phyloP scores from a whole-genome alignment of 1,139 yeast genomes.

The Saccharomyces pastorianus region DNA sequence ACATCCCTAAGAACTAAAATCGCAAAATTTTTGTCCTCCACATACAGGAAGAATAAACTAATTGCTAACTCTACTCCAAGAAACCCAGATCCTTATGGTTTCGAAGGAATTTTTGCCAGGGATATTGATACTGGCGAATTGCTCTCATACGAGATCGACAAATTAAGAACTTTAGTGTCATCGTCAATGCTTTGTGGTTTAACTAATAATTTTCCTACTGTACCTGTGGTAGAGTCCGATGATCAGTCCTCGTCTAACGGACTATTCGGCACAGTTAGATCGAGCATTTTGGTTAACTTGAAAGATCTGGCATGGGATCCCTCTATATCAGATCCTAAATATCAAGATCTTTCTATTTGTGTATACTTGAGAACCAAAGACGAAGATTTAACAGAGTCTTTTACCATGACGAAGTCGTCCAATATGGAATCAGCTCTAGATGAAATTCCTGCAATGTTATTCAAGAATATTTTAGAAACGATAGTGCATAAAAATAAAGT shows the following conservation, averaged over 20 bases:
- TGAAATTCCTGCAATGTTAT: conserved; percentile 68
- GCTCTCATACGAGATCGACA: conserved; percentile 36
- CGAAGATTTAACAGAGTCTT: conserved; percentile 70
- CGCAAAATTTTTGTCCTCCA: conserved; percentile 53
- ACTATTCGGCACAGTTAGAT: conserved; percentile 44
- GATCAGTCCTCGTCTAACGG: conserved; percentile 39
- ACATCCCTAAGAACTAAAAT: conserved; percentile 55
- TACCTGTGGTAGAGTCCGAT: conserved; percentile 33
- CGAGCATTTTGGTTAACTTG: conserved; percentile 75
- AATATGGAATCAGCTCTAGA: conserved; percentile 53
- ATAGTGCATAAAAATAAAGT: conserved; percentile 56
- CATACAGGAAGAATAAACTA: conserved; percentile 30
- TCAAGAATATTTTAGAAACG: conserved; percentile 67
- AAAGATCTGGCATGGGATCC: conserved; percentile 59
- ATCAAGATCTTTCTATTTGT: conserved; percentile 64
- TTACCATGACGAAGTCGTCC: not conserved
- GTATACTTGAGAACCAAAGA: conserved; percentile 61
- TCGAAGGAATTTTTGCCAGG: conserved; percentile 63
- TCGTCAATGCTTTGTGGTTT: conserved; percentile 67
- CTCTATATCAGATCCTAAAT: conserved; percentile 52
- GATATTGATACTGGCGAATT: conserved; percentile 56
- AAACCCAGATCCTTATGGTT: conserved; percentile 71
- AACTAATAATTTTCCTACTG: conserved; percentile 62
- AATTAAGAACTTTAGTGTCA: conserved; percentile 57
- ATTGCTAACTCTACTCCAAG: conserved; percentile 22